Evolutionary conservation across 2,329 filamentous ascomycete species (phyloP).

Genomic region (Dactylonectria estremocensis): DNA sequence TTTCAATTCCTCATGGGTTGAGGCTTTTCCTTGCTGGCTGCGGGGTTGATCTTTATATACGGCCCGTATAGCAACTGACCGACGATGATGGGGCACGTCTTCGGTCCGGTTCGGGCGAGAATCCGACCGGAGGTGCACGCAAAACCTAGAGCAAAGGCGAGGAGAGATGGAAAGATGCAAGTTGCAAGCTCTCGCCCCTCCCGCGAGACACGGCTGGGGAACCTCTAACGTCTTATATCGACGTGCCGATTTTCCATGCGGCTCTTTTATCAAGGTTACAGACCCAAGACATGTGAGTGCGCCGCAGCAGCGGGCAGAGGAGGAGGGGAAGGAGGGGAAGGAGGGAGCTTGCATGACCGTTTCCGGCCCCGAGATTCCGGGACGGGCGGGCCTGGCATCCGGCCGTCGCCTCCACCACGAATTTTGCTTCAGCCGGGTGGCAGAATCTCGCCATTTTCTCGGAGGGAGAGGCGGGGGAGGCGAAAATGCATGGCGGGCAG

Average conservation of each 20-base stretch:
- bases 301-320: conserved; percentile 19
- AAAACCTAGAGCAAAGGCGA: neutral
- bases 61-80: neutral
- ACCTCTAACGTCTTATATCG: neutral
- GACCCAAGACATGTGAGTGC: neutral
- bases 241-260: too few species aligned
- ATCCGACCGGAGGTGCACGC: conserved; percentile 21
- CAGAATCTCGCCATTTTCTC: conserved; percentile 15
- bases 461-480: conserved; percentile 7
- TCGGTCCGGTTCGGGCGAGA: conserved; percentile 32
- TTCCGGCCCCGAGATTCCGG: conserved; percentile 36
- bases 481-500: conserved; percentile 15
- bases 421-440: neutral
- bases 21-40: conserved; percentile 20
- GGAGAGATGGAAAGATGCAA: neutral
- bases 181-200: neutral
- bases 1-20: neutral
- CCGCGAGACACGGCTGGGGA: neutral
- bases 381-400: conserved; percentile 44
- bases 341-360: conserved; percentile 14
- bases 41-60: conserved; percentile 21
- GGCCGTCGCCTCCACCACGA: conserved; percentile 22
- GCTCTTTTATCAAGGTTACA: neutral
- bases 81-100: conserved; percentile 7
- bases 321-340: neutral